Percentiles rank a stretch among this genome's conserved stretches.
Evolutionary conservation across 2,329 filamentous ascomycete genomes (phyloP).

Genomic region (Penicillium sumatraense): DNA sequence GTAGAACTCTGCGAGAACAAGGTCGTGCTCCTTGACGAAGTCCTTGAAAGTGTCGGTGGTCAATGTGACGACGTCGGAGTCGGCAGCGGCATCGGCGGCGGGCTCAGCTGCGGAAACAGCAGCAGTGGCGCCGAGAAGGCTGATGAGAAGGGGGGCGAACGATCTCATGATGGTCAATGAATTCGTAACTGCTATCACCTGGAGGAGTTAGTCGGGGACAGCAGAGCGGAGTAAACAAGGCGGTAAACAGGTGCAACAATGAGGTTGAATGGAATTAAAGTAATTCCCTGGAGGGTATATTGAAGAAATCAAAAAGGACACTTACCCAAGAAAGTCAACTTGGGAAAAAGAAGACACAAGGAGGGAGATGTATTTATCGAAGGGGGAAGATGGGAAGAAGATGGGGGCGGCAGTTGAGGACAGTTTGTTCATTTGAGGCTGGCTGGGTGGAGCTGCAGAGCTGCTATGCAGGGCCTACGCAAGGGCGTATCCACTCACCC

Average conservation of each 20-base stretch:
- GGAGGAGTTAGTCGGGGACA: background rate
- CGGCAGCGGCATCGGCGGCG: constrained; percentile 29
- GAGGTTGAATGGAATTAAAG: background rate
- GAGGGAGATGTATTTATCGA: constrained; percentile 19
- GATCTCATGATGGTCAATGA: constrained; percentile 40
- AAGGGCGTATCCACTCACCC: no score
- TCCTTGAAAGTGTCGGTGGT: constrained; percentile 85
- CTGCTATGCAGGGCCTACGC: constrained; percentile 31
- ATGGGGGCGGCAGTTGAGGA: constrained; percentile 36
- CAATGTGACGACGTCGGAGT: constrained; percentile 81
- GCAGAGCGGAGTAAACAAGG: background rate
- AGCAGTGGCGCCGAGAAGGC: constrained; percentile 44
- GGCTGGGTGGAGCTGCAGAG: constrained; percentile 31
- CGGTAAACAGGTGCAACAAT: no score
- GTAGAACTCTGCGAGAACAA: constrained; percentile 96
- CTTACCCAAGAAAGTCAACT: constrained; percentile 19
- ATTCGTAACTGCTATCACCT: constrained; percentile 10
- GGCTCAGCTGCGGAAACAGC: constrained; percentile 40
- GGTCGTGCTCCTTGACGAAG: constrained; percentile 82
- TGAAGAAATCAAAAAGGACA: background rate
- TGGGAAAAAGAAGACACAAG: constrained; percentile 4
- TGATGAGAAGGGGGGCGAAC: constrained; percentile 44
- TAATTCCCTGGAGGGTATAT: background rate
- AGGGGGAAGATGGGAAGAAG: constrained; percentile 1
- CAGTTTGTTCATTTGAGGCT: constrained; percentile 48